These are phyloP conservation scores for Leccinellum rugosiceps DNA, from an alignment of 768 basidiomycete species.

Conservation along the genomic window DNA sequence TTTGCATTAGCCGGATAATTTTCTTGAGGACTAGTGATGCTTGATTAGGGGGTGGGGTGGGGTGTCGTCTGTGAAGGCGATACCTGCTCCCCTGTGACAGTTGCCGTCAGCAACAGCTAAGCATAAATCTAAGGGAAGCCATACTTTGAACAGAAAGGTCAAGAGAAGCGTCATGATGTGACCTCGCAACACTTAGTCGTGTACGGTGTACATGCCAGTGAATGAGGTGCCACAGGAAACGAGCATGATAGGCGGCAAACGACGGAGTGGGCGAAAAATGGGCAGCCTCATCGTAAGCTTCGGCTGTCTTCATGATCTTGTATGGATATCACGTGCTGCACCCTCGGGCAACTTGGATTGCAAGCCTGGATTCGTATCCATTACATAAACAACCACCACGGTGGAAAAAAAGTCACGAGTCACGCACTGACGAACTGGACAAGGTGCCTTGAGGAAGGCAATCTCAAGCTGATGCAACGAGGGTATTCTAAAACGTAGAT, in stretches of 20 bases:
- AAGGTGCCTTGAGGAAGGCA: too few relatives aligned
- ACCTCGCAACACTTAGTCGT: slow-evolving; percentile 40
- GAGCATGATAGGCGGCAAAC: slow-evolving; percentile 72
- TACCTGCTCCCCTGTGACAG: slow-evolving; percentile 17
- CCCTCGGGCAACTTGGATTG: slow-evolving; percentile 58
- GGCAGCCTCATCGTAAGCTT: slow-evolving; percentile 75
- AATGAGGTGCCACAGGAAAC: slow-evolving; percentile 72
- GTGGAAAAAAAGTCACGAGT: too few relatives aligned
- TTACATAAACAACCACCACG: too few relatives aligned
- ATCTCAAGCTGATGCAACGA: too few relatives aligned
- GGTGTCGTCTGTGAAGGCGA: slow-evolving; percentile 23
- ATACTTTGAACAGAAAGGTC: slow-evolving; percentile 59
- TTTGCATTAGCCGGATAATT: slow-evolving; percentile 13
- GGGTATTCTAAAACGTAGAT: too few relatives aligned
- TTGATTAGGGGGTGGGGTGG: slow-evolving; percentile 23
- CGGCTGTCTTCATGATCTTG: slow-evolving; percentile 67
- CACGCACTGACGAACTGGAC: too few relatives aligned
- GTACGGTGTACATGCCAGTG: slow-evolving; percentile 57
- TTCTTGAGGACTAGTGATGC: slow-evolving; percentile 18
- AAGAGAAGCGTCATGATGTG: slow-evolving; percentile 42
- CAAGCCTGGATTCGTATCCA: slow-evolving; percentile 54
- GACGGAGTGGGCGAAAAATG: slow-evolving; percentile 56
- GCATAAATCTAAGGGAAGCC: slow-evolving; percentile 1
- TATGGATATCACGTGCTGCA: slow-evolving; percentile 62
- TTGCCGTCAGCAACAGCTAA: slow-evolving; percentile 8